phyloP scores from a whole-genome alignment of 345 rosid species.

The Orychophragmus violaceus region DNA sequence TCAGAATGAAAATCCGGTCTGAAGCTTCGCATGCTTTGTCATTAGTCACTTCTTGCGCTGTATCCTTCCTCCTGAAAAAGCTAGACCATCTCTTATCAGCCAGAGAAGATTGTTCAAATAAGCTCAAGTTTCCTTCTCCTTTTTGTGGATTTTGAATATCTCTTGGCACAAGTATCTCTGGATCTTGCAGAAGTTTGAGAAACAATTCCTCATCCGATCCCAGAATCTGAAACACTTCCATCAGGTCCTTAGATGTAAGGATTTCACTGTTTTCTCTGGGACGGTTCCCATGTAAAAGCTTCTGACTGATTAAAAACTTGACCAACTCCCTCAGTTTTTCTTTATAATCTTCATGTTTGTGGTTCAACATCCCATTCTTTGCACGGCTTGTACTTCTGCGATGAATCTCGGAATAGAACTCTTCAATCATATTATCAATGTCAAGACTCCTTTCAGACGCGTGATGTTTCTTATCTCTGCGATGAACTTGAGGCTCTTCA shows the following conservation, averaged over 20 bases:
- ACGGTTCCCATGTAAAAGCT: slow-evolving; percentile 49
- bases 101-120: slow-evolving; percentile 38
- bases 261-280: slow-evolving; percentile 43
- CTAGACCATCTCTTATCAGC: slow-evolving; percentile 42
- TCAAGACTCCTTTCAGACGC: slow-evolving; percentile 38
- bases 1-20: slow-evolving; percentile 66
- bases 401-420: slow-evolving; percentile 55
- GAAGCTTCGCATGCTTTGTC: slow-evolving; percentile 45
- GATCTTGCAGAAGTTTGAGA: slow-evolving; percentile 68
- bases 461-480: slow-evolving; percentile 21
- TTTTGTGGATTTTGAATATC: slow-evolving; percentile 40
- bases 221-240: slow-evolving; percentile 73
- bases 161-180: slow-evolving; percentile 53
- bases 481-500: slow-evolving; percentile 31
- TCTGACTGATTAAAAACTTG: slow-evolving; percentile 58
- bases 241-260: slow-evolving; percentile 56
- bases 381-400: slow-evolving; percentile 41
- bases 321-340: slow-evolving; percentile 68
- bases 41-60: slow-evolving; percentile 33
- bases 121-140: slow-evolving; percentile 38
- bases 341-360: slow-evolving; percentile 41
- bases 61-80: slow-evolving; percentile 62
- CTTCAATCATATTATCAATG: slow-evolving; percentile 59
- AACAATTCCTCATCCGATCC: slow-evolving; percentile 78
- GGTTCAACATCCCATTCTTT: slow-evolving; percentile 35